Base-by-base conservation (phyloP, 192 early-diverging fungal species). In the Geranomyces michiganensis region DNA sequence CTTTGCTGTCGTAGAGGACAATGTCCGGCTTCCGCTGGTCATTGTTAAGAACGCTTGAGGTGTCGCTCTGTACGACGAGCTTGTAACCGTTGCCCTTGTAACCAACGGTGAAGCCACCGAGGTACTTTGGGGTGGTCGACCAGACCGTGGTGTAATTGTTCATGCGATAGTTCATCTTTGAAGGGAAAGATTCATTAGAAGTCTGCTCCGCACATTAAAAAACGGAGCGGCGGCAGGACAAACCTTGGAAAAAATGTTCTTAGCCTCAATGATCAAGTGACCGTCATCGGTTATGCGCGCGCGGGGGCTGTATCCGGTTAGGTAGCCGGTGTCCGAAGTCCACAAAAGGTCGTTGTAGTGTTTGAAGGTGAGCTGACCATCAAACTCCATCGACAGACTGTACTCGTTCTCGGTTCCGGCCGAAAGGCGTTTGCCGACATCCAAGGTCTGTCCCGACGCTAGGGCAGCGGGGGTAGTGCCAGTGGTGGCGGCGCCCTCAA, bases 271-370 rank as follows among this genome's bases (percentile, higher is more conserved):
- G 24, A 61, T 33, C 10, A 61, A 33, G 59, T 61, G 59, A 30
- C 59, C 59, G 19, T 61, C 29, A 26, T 61, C 59, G 59, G 59
- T 61, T 4, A 61, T 61, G 59, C 59, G 59, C 5, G 59, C 59
- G 26, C 32, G 59, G 3, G 59, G 59, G 24, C 3, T 9, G 59
- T 31, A 61, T 5, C 59, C 59, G 59, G 59, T 26, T 4, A 61
- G 59, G 59, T 61, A 61, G 9, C 32, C 59, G 8, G 59, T 61
- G 19, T 61, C 59, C 10, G 59, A 61, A 7, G 59, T 61, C 59
- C 59, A 61, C 5, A 61, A 26, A 19, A 61, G 2, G 26, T 61
- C 32, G 59, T 27, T 61, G 59, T 8, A 61, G 10, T 61, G 59
- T 8, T 33, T 27, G 59, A 61, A 61, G 27, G 32, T 61, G 8